Percentiles rank a stretch among this genome's conserved stretches.
These are phyloP conservation scores for Candida gigantensis DNA, from an alignment of 1,139 yeast genomes.

Conservation along the genomic window DNA sequence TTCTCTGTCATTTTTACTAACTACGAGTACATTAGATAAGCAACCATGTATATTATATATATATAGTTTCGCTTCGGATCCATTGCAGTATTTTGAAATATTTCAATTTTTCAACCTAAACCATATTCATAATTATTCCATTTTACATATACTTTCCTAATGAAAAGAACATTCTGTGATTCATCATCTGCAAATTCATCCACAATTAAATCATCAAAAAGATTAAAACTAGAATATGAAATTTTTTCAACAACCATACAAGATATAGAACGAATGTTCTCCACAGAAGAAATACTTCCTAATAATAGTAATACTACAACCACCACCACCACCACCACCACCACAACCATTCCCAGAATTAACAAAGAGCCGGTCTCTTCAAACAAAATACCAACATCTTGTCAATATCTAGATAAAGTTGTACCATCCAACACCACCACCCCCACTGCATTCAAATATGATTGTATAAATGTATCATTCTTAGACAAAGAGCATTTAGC, in stretches of 20 bases:
- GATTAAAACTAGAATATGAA: constrained; percentile 28
- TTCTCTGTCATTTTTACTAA: no score
- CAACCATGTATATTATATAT: no score
- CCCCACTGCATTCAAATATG: constrained; percentile 20
- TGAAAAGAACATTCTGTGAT: constrained; percentile 10
- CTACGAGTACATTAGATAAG: no score
- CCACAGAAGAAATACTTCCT: constrained; percentile 8
- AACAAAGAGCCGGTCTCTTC: no score
- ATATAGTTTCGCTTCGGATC: no score
- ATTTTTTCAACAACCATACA: constrained; percentile 30
- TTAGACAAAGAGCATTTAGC: constrained; percentile 11
- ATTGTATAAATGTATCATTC: constrained; percentile 27
- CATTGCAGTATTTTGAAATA: no score
- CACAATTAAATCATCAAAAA: constrained; percentile 22
- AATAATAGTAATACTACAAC: constrained; percentile 1
- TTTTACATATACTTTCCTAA: no score
- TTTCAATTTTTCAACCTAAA: no score
- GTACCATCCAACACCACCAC: no score
- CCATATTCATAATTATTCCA: no score
- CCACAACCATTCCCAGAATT: constrained; percentile 4
- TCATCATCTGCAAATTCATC: constrained; percentile 5
- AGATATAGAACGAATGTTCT: constrained; percentile 31
- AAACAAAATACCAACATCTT: constrained; percentile 12
- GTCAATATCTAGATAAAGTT: no score
- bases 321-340: constrained; percentile 1